Evolutionary conservation across 371 early-diverging fungal genomes (phyloP).

Genomic region (Cokeromyces recurvatus): DNA sequence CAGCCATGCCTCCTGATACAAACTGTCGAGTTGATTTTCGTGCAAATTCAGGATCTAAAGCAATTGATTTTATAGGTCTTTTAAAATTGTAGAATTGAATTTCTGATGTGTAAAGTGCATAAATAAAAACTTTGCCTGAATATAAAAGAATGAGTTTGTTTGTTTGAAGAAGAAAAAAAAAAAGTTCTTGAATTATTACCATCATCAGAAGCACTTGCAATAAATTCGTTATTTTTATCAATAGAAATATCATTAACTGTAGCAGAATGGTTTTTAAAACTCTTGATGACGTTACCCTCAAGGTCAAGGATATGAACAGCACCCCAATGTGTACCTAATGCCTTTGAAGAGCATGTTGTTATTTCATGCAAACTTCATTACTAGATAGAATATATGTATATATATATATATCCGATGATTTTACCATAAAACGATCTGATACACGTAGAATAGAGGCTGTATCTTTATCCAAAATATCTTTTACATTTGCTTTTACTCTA

Average conservation of each 20-base stretch:
- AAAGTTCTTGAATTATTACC: slow-evolving; percentile 54
- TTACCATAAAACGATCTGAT: slow-evolving; percentile 80
- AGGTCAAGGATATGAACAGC: slow-evolving; percentile 87
- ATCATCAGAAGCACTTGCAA: slow-evolving; percentile 92
- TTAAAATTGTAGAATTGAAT: slow-evolving; percentile 64
- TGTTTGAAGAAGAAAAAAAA: too few relatives aligned
- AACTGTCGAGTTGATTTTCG: slow-evolving; percentile 70
- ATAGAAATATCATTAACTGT: slow-evolving; percentile 84
- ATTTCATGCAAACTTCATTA: too few relatives aligned
- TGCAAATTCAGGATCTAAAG: slow-evolving; percentile 84
- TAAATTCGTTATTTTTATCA: slow-evolving; percentile 80
- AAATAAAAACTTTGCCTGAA: slow-evolving; percentile 72
- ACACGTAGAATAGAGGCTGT: slow-evolving; percentile 75
- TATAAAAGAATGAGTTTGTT: too few relatives aligned
- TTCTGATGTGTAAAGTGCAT: slow-evolving; percentile 66
- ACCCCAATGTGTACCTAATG: slow-evolving; percentile 95
- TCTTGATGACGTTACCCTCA: slow-evolving; percentile 83
- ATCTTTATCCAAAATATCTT: slow-evolving; percentile 80
- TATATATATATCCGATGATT: too few relatives aligned
- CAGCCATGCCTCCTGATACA: slow-evolving; percentile 89
- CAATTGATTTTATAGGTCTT: slow-evolving; percentile 86
- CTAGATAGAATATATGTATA: too few relatives aligned
- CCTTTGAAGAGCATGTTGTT: slow-evolving; percentile 38
- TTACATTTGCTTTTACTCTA: slow-evolving; percentile 70
- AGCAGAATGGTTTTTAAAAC: slow-evolving; percentile 71